Base-by-base conservation (phyloP, 805 yeast species). In the Dipodascopsis uninucleata region DNA sequence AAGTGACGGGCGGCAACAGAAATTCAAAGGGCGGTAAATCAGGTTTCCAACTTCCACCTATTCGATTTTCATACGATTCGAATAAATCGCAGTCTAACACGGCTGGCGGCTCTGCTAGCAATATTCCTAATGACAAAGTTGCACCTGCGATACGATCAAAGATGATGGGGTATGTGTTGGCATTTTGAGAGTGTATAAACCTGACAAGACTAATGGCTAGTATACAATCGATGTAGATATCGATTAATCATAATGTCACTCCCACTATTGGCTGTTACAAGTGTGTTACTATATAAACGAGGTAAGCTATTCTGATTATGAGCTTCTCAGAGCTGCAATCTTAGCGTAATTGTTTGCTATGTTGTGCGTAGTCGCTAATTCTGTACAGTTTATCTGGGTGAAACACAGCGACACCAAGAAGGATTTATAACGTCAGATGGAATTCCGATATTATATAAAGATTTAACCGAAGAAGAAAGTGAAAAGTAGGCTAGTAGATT, bases 391-490 rank as follows among this genome's bases (percentile, higher is more conserved):
- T 36, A 39, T 14, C 43, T 49, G 10, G 54, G 54, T 9, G 53
- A 45, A 31, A 49, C 39, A 17, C 51, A 47, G 28, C 34, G 31
- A 41, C 42, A 49, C 23, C 48, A 40, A 29, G 28, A 31, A 14
- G 54, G 54, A 4, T 31, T 49, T 24, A 20, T 49, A 4, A 42
- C 51, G 2, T 41, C 47, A 9, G 52, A 46, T 16, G 54, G 54
- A 12, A 34, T 42, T 16, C 31, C 40, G 17, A 32, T 46, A 16
- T 16, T 28, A 12, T 49, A 35, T 23, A 17, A 24, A 10, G 54
- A 49, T 20, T 8, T 46, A 14, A 32, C 41, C 6, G 45, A 42
- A 10, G 42, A 34, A 21, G 39, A 36, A n/a, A n/a, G n/a, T n/a
- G n/a, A n/a, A n/a, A n/a, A n/a, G n/a, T n/a, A n/a, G n/a, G n/a